Evolutionary conservation across 179 eudicot species (phyloP).

Genomic region (Heliamphora pulchella): DNA sequence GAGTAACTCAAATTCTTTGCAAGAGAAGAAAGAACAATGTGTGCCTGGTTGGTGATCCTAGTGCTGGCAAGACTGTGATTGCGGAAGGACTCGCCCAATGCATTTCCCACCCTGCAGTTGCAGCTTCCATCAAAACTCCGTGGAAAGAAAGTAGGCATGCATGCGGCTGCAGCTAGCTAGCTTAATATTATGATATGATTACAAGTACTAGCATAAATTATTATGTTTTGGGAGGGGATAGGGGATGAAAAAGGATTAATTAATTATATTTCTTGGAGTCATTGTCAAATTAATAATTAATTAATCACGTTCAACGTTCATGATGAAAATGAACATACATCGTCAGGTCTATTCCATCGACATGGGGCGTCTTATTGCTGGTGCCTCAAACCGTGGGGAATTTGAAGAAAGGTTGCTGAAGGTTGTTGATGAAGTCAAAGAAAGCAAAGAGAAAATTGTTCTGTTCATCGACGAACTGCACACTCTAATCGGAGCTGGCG

Average conservation of each 20-base stretch:
- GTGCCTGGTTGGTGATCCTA: slow-evolving; percentile 29
- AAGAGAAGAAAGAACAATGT: slow-evolving; percentile 25
- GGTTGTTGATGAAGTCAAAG: slow-evolving; percentile 25
- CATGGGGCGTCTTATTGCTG: slow-evolving; percentile 32
- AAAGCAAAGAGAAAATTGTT: slow-evolving; percentile 22
- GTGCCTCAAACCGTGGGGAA: slow-evolving; percentile 20
- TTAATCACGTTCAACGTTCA: no score
- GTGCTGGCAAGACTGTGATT: slow-evolving; percentile 27
- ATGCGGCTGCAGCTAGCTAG: no score
- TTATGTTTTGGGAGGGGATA: no score
- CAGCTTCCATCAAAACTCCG: slow-evolving; percentile 24
- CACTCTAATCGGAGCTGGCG: slow-evolving; percentile 27
- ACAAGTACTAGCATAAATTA: no score
- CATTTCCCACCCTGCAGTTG: slow-evolving; percentile 24
- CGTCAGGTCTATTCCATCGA: slow-evolving; percentile 27
- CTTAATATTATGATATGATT: neutral
- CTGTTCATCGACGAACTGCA: slow-evolving; percentile 35
- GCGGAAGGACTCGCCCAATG: slow-evolving; percentile 31
- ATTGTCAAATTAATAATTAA: no score
- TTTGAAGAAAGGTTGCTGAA: slow-evolving; percentile 25
- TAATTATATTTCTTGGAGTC: no score
- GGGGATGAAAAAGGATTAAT: no score
- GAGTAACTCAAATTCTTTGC: slow-evolving; percentile 27
- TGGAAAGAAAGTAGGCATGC: slow-evolving; percentile 21
- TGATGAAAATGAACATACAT: no score